These are phyloP conservation scores for Microbotryum violaceum DNA, from an alignment of 1,284 basidiomycete species.

Conservation along the genomic window DNA sequence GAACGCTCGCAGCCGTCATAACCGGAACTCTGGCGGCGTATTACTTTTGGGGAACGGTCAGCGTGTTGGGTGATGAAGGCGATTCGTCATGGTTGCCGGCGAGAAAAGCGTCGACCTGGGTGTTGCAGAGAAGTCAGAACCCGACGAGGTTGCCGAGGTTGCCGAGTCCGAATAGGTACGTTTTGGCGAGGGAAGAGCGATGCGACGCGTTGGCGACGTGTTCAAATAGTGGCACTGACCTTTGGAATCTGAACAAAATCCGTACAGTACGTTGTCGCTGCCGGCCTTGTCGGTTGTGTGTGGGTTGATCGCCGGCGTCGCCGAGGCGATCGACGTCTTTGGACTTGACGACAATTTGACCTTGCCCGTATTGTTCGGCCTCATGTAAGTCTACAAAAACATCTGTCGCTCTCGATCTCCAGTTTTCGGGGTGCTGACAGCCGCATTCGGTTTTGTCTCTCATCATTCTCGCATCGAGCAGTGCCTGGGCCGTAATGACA, in stretches of 20 bases:
- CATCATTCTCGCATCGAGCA: too few relatives aligned
- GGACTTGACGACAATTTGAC: slow-evolving; percentile 88
- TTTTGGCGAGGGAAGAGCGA: slow-evolving; percentile 56
- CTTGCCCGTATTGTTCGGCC: slow-evolving; percentile 80
- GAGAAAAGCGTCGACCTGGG: slow-evolving; percentile 43
- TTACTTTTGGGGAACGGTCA: slow-evolving; percentile 65
- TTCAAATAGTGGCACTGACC: slow-evolving; percentile 28
- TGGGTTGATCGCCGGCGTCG: slow-evolving; percentile 41
- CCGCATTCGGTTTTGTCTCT: too few relatives aligned
- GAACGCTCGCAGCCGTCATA: slow-evolving; percentile 73
- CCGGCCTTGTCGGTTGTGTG: slow-evolving; percentile 24
- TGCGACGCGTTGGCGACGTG: slow-evolving; percentile 75
- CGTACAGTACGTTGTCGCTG: slow-evolving; percentile 20
- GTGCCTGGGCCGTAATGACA: too few relatives aligned
- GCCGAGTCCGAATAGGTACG: slow-evolving; percentile 48
- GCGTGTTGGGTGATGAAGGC: slow-evolving; percentile 47
- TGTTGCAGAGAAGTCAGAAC: slow-evolving; percentile 5
- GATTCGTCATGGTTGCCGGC: slow-evolving; percentile 52
- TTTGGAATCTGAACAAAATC: slow-evolving; percentile 18
- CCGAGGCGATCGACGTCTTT: slow-evolving; percentile 59
- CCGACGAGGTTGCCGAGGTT: slow-evolving; percentile 25
- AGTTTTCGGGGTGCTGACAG: too few relatives aligned
- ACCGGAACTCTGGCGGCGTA: slow-evolving; percentile 67
- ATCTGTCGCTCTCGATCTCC: too few relatives aligned
- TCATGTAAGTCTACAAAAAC: slow-evolving; percentile 27